phyloP scores from a whole-genome alignment of 345 rosid genomes.

The Lepidium sativum region DNA sequence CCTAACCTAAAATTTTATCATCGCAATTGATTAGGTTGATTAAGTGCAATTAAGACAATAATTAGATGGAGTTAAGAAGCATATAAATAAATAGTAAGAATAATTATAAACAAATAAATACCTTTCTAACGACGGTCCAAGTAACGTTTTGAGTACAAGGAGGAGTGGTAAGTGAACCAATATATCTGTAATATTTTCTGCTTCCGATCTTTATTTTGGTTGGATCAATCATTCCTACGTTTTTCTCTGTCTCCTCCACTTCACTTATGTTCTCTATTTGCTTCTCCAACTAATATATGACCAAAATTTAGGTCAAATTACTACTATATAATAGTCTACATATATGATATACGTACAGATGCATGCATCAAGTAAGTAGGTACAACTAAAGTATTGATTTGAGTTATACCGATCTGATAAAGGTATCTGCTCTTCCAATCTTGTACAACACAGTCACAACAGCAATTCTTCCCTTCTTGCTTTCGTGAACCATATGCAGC shows the following conservation, averaged over 20 bases:
- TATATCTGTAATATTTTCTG: constrained; percentile 65
- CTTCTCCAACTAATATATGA: constrained; percentile 31
- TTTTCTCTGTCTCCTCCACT: constrained; percentile 23
- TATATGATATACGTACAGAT: neutral
- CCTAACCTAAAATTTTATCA: constrained; percentile 14
- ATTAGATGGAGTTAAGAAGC: no score
- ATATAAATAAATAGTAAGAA: no score
- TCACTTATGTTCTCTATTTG: constrained; percentile 26
- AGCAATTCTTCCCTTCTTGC: constrained; percentile 38
- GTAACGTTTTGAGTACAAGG: constrained; percentile 71
- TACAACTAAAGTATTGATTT: neutral
- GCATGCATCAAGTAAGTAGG: neutral
- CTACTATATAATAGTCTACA: no score
- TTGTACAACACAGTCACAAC: constrained; percentile 71
- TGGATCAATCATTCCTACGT: constrained; percentile 49
- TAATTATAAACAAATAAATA: neutral
- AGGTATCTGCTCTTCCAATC: constrained; percentile 62
- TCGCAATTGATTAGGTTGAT: neutral
- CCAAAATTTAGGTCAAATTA: neutral
- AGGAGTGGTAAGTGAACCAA: constrained; percentile 81
- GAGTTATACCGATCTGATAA: constrained; percentile 43
- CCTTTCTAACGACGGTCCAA: constrained; percentile 71
- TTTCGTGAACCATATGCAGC: constrained; percentile 74
- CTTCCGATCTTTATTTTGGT: constrained; percentile 43
- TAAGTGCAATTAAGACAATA: neutral